Evolutionary conservation across 2,329 filamentous ascomycete genomes (phyloP).

Genomic region (Lasiodiplodia sp.): DNA sequence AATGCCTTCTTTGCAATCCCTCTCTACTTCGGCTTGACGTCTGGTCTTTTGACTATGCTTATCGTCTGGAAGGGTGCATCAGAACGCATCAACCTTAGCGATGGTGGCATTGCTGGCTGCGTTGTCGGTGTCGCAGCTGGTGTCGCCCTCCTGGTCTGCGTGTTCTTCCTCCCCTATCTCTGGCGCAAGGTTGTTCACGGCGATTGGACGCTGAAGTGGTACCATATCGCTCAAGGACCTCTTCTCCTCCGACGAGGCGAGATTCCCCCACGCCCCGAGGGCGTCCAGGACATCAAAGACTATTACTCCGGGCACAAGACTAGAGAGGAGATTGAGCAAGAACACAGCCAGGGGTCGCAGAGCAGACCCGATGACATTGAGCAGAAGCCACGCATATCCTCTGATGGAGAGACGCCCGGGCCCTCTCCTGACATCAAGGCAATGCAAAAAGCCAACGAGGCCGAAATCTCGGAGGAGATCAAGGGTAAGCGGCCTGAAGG

Average conservation of each 20-base stretch:
- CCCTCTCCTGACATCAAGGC: slow-evolving; percentile 6
- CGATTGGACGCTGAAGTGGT: slow-evolving; percentile 66
- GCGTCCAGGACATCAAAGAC: slow-evolving; percentile 54
- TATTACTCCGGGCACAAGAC: slow-evolving; percentile 66
- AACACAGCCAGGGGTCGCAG: slow-evolving; percentile 35
- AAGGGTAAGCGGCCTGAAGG: slow-evolving; percentile 43
- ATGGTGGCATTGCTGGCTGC: slow-evolving; percentile 59
- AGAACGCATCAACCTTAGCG: slow-evolving; percentile 56
- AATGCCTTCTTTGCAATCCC: slow-evolving; percentile 62
- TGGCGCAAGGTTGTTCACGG: slow-evolving; percentile 66
- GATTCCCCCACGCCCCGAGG: slow-evolving; percentile 50
- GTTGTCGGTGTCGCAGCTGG: slow-evolving; percentile 62
- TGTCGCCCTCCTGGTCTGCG: slow-evolving; percentile 57
- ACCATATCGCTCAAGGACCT: slow-evolving; percentile 62
- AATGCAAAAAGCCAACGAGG: background rate
- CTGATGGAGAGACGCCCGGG: background rate
- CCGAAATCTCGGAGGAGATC: slow-evolving; percentile 12
- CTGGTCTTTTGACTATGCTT: slow-evolving; percentile 59
- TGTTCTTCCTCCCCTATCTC: slow-evolving; percentile 67
- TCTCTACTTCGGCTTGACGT: slow-evolving; percentile 65
- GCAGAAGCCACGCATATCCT: slow-evolving; percentile 33
- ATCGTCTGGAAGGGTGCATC: slow-evolving; percentile 56
- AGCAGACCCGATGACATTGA: slow-evolving; percentile 38
- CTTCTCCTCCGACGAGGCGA: slow-evolving; percentile 57
- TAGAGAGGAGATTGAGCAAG: slow-evolving; percentile 56